These are phyloP conservation scores for Taphrina populina DNA, from an alignment of 1,139 yeast species.

Conservation along the genomic window DNA sequence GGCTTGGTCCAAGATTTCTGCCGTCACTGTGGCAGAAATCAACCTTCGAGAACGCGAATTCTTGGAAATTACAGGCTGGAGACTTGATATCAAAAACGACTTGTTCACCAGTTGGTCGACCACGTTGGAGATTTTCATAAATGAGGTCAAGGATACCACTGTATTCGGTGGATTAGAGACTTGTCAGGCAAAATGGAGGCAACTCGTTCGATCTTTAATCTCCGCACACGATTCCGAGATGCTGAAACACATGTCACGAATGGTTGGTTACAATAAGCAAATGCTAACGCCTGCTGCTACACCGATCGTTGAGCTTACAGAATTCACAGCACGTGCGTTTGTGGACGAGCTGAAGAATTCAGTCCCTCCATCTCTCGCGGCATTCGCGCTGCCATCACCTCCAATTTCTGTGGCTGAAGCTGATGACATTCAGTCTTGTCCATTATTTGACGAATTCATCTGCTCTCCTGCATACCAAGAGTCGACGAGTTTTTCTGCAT, in stretches of 20 bases:
- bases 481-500: not conserved
- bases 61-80: constrained; percentile 42
- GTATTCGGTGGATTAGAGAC: constrained; percentile 8
- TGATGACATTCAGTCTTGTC: constrained; percentile 1
- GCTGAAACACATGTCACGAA: not conserved
- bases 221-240: constrained; percentile 2
- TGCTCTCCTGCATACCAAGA: constrained; percentile 15
- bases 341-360: no score
- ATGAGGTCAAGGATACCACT: constrained; percentile 13
- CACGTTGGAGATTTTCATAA: constrained; percentile 14
- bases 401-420: not conserved
- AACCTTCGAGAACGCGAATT: constrained; percentile 57
- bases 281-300: constrained; percentile 15
- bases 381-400: no score
- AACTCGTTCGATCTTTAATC: constrained; percentile 5
- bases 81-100: constrained; percentile 10
- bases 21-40: constrained; percentile 54
- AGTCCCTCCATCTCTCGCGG: no score
- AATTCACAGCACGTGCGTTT: not conserved
- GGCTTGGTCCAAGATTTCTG: constrained; percentile 77
- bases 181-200: constrained; percentile 15
- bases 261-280: not conserved
- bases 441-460: constrained; percentile 30
- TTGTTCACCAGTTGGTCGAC: constrained; percentile 18
- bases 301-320: constrained; percentile 2